These are phyloP conservation scores for Anthracocystis walkeri DNA, from an alignment of 1,284 basidiomycete genomes.

Conservation along the genomic window DNA sequence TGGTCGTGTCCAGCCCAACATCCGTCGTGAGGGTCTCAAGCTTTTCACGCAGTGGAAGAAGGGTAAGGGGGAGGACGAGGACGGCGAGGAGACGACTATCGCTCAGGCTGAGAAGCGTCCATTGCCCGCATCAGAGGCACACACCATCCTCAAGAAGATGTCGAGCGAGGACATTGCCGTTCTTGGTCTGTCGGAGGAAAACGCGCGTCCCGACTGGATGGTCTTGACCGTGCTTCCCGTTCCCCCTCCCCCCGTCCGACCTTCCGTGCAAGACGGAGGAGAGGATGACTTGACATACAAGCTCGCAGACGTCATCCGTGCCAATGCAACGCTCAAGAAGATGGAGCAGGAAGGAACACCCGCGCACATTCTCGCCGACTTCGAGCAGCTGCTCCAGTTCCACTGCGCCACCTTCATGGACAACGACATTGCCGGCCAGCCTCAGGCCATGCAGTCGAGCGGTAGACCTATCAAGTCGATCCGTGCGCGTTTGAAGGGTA, in stretches of 20 bases:
- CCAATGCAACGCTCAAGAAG: constrained; percentile 88
- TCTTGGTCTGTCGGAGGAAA: constrained; percentile 92
- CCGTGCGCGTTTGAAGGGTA: constrained; percentile 96
- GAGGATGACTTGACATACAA: constrained; percentile 99
- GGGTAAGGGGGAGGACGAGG: constrained; percentile 86
- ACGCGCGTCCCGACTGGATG: constrained; percentile 99
- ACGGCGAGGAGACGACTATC: constrained; percentile 69
- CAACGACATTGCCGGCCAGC: constrained; percentile 98
- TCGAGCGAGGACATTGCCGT: constrained; percentile 87
- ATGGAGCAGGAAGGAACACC: constrained; percentile 98
- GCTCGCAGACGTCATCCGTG: constrained; percentile 95
- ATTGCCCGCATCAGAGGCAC: constrained; percentile 88
- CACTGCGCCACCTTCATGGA: constrained; percentile 99
- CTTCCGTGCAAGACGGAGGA: constrained; percentile 95
- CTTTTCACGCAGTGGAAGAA: constrained; percentile 96
- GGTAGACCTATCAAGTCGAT: constrained; percentile 98
- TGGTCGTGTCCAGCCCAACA: constrained; percentile 88
- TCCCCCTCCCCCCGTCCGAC: constrained; percentile 96
- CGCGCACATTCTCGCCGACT: constrained; percentile 93
- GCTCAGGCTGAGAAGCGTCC: constrained; percentile 91
- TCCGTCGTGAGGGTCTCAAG: constrained; percentile 95
- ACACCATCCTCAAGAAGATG: constrained; percentile 76
- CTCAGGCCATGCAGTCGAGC: constrained; percentile 96
- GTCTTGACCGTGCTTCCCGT: constrained; percentile 97
- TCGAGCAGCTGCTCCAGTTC: constrained; percentile 91